phyloP scores from a whole-genome alignment of 2,329 filamentous ascomycete species.

The Colletotrichum melonis region DNA sequence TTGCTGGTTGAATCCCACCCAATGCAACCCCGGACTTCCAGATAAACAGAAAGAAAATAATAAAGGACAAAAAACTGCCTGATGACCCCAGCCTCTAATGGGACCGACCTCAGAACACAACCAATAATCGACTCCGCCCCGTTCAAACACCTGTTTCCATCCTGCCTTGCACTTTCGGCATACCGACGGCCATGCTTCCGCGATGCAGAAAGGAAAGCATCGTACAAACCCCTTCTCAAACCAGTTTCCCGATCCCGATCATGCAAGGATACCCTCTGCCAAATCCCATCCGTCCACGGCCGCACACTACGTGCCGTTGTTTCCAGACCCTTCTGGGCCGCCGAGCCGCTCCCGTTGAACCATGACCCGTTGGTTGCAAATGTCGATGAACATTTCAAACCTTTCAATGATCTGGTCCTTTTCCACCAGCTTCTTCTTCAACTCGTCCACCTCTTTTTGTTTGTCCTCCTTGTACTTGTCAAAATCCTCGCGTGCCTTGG shows the following conservation, averaged over 20 bases:
- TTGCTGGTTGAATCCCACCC: conserved; percentile 34
- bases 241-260: conserved; percentile 29
- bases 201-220: conserved; percentile 29
- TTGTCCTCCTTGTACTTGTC: conserved; percentile 66
- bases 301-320: conserved; percentile 1
- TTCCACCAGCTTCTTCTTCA: conserved; percentile 70
- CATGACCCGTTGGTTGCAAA: conserved; percentile 75
- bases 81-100: conserved; percentile 24
- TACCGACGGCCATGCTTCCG: conserved; percentile 31
- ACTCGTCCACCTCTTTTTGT: conserved; percentile 67
- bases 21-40: conserved; percentile 27
- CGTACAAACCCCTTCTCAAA: conserved; percentile 26
- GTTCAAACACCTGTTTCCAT: conserved; percentile 28
- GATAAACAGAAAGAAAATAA: neutral
- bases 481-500: conserved; percentile 67
- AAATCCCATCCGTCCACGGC: neutral
- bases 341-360: conserved; percentile 66
- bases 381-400: conserved; percentile 78
- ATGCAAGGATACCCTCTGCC: conserved; percentile 33
- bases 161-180: conserved; percentile 15
- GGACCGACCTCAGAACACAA: conserved; percentile 25
- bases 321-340: conserved; percentile 26
- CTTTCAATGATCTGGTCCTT: conserved; percentile 72
- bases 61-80: neutral
- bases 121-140: conserved; percentile 29